Conservation (phyloP, 768 basidiomycete genomes). For the Kwoniella shandongensis region DNA sequence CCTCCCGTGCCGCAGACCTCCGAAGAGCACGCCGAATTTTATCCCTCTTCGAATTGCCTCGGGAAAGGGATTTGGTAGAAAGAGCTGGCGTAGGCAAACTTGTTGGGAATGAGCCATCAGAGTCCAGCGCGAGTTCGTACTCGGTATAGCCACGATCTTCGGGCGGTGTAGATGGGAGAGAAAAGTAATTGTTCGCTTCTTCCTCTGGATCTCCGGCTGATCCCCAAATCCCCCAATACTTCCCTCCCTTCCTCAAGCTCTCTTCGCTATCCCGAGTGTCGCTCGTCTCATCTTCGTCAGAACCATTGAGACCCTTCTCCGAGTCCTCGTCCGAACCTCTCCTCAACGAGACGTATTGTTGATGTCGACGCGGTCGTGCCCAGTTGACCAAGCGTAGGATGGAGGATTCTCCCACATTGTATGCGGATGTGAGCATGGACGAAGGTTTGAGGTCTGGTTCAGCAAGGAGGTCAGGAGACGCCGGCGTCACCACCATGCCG, state of each 20-base stretch:
- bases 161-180: constrained; percentile 34
- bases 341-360: constrained; percentile 5
- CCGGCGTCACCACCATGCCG: no score
- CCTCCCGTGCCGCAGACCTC: background rate
- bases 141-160: constrained; percentile 1
- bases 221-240: constrained; percentile 30
- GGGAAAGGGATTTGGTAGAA: constrained; percentile 29
- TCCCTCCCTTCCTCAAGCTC: constrained; percentile 2
- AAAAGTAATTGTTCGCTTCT: constrained; percentile 31
- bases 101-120: constrained; percentile 1
- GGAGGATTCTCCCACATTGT: constrained; percentile 35
- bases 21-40: constrained; percentile 13
- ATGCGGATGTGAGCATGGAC: constrained; percentile 26
- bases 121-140: constrained; percentile 10
- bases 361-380: constrained; percentile 11
- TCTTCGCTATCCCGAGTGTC: constrained; percentile 10
- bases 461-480: background rate
- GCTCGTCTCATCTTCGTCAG: constrained; percentile 20
- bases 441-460: background rate
- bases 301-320: constrained; percentile 26
- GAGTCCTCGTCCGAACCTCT: constrained; percentile 24
- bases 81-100: constrained; percentile 39
- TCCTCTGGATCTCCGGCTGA: constrained; percentile 11
- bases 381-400: constrained; percentile 19
- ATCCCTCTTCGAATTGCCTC: constrained; percentile 10